Evolutionary conservation across 495 filamentous ascomycete genomes (phyloP).

Genomic region (Hypomontagnella monticulosa): DNA sequence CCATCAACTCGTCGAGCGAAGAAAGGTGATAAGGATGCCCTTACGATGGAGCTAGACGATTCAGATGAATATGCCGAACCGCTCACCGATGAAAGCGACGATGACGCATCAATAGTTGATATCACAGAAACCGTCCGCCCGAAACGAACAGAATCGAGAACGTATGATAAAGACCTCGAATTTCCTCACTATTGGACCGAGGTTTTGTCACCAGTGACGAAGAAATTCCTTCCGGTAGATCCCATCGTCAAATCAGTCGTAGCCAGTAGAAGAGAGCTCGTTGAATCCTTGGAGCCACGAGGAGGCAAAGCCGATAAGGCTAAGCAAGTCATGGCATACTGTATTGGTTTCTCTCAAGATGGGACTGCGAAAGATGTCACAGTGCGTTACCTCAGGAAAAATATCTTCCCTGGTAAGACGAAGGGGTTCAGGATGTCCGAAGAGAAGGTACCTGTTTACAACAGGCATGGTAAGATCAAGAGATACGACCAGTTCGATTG

Average conservation of each 20-base stretch:
- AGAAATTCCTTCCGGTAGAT: conserved; percentile 81
- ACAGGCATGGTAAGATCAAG: conserved; percentile 74
- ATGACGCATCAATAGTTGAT: conserved; percentile 53
- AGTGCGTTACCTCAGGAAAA: conserved; percentile 85
- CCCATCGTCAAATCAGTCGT: conserved; percentile 74
- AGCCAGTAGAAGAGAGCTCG: conserved; percentile 71
- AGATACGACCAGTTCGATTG: conserved; percentile 80
- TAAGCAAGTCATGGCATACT: conserved; percentile 91
- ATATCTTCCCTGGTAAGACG: conserved; percentile 86
- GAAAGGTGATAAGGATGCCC: conserved; percentile 44
- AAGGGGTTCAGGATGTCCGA: conserved; percentile 82
- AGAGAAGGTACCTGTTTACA: conserved; percentile 82
- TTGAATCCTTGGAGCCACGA: conserved; percentile 83
- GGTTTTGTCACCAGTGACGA: conserved; percentile 79
- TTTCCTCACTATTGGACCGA: conserved; percentile 96
- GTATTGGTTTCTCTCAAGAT: conserved; percentile 86
- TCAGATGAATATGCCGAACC: conserved; percentile 52
- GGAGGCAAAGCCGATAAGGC: conserved; percentile 81
- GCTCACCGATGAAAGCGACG: conserved; percentile 49
- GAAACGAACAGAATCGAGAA: conserved; percentile 35
- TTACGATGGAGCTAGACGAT: conserved; percentile 61
- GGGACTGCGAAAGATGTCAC: conserved; percentile 96
- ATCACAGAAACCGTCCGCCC: conserved; percentile 42
- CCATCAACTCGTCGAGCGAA: conserved; percentile 37
- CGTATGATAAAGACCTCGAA: conserved; percentile 74